Evolutionary conservation across 345 rosid species (phyloP), one percentile per base, ranked within the genome.

Genomic region (Gossypium raimondii): DNA sequence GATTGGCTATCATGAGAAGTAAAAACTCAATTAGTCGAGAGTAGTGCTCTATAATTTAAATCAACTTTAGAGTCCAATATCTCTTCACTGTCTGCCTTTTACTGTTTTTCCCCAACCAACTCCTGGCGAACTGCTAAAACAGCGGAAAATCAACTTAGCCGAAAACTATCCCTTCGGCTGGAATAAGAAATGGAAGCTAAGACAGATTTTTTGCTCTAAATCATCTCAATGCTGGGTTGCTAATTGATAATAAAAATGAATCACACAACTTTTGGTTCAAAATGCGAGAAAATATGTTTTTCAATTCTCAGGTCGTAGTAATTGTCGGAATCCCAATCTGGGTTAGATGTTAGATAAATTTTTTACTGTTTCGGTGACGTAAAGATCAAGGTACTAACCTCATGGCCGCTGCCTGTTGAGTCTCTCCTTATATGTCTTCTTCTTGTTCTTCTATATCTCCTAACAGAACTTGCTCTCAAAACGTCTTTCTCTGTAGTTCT

Each of bases 401-500:
- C 98, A 74, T 94, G 98, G 34, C 98, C 96, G 72, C 82, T 86
- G 80, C 97, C 88, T 22, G 88, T 76, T 6, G 93, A 86, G 78
- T 94, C 98, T 90, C 98, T 85, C 81, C 97, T 83, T 25, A 94
- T 89, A 63, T 73, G 76, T 76, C 92, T 84, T 84, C 83, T 80
- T 76, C 92, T 84, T 84, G 82, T 80, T 76, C 92, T 87, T 75
- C 98, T 98, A 82, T 82, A 94, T 74, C 94, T 78, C 79, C 81
- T 61, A 1, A 89, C 29, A 22, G 97, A 87, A 58, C 81, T 88
- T 48, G 98, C 92, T 73, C 98, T 89, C 41, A 94, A 79, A 66
- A 94, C 66, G 75, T 94, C 98, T 77, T 56, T 79, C 63, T 86
- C 85, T 0, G 87, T 87, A 69, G 93, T 89, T 86, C 93, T 86